These are phyloP conservation scores for Haberlea rhodopensis DNA, from an alignment of 257 asterid species.

Conservation along the genomic window DNA sequence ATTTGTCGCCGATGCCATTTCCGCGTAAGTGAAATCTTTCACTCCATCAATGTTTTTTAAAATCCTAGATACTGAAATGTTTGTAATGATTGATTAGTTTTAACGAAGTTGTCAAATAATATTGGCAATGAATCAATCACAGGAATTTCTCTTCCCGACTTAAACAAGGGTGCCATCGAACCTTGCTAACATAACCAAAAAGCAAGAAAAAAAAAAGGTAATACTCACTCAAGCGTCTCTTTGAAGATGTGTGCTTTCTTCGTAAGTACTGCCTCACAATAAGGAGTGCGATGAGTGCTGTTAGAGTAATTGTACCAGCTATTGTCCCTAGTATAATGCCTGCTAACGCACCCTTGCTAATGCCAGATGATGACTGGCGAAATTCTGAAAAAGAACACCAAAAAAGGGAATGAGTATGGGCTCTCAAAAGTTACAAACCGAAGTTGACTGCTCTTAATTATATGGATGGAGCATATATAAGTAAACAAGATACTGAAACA, in stretches of 20 bases:
- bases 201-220: slow-evolving; percentile 20
- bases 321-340: slow-evolving; percentile 75
- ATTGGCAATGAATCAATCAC: background rate
- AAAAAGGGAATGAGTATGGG: background rate
- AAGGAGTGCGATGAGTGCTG: slow-evolving; percentile 62
- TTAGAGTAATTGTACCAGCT: slow-evolving; percentile 64
- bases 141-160: background rate
- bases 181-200: background rate
- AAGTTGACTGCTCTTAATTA: background rate
- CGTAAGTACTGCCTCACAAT: slow-evolving; percentile 49
- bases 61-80: slow-evolving; percentile 67
- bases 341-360: slow-evolving; percentile 80
- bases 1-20: slow-evolving; percentile 67
- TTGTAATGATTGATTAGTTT: slow-evolving; percentile 19
- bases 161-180: background rate
- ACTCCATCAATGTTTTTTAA: slow-evolving; percentile 83
- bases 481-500: too few species aligned
- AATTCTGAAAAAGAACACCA: slow-evolving; percentile 48
- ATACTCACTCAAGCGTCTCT: slow-evolving; percentile 64
- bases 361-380: slow-evolving; percentile 42
- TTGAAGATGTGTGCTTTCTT: slow-evolving; percentile 48
- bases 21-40: slow-evolving; percentile 65
- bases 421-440: background rate
- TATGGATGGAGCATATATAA: too few species aligned
- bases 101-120: slow-evolving; percentile 11